These are phyloP conservation scores for Solanum rostratum DNA, from an alignment of 257 asterid species.

Conservation along the genomic window DNA sequence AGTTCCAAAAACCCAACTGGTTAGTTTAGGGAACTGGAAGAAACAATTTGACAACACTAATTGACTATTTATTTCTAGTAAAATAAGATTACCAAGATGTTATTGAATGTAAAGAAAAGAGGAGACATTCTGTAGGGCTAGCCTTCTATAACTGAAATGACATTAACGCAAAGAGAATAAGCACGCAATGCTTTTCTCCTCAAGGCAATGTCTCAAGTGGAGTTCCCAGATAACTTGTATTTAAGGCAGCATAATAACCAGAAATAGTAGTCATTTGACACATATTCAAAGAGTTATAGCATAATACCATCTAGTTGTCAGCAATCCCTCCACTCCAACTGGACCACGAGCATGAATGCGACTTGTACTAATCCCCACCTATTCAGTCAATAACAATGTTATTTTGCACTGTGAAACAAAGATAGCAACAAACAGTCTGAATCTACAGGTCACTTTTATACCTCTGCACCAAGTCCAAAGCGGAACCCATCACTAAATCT, in stretches of 20 bases:
- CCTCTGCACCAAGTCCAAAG: conserved; percentile 98
- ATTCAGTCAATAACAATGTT: conserved; percentile 6
- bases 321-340: conserved; percentile 92
- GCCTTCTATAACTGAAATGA: background rate
- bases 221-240: background rate
- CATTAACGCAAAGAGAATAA: background rate
- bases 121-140: background rate
- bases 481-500: conserved; percentile 88
- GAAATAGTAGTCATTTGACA: background rate
- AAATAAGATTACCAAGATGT: background rate
- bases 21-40: background rate
- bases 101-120: background rate
- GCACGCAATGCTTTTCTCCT: background rate
- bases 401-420: background rate
- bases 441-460: background rate
- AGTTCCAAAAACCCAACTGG: background rate
- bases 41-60: background rate
- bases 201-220: background rate
- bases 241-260: background rate
- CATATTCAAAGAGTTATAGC: background rate
- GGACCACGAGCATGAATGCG: conserved; percentile 99
- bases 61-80: background rate
- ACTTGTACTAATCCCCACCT: conserved; percentile 96
- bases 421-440: background rate
- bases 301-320: conserved; percentile 79